Conservation (phyloP, 1,284 basidiomycete genomes). For the Sanghuangporus sanghuang region DNA sequence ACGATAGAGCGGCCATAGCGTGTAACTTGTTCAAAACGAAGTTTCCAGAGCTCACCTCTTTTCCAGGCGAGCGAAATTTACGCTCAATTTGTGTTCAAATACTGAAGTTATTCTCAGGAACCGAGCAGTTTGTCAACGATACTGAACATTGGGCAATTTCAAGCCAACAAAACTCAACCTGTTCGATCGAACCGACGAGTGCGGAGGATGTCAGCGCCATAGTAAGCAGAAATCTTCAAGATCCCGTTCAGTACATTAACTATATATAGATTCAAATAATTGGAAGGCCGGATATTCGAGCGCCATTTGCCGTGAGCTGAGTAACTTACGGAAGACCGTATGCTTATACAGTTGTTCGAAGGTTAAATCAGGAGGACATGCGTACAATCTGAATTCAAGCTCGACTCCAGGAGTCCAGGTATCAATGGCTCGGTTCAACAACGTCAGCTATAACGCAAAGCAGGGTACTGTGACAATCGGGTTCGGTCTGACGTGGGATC, state of each 20-base stretch:
- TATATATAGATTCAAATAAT: conserved; percentile 1
- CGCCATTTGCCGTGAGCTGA: conserved; percentile 17
- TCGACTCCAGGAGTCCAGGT: conserved; percentile 24
- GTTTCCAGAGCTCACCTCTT: conserved; percentile 7
- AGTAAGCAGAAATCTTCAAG: background rate
- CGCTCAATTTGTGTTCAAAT: background rate
- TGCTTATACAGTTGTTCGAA: background rate
- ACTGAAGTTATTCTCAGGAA: background rate
- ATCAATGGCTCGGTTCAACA: conserved; percentile 21
- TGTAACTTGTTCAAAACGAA: conserved; percentile 7
- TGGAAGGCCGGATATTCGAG: conserved; percentile 12
- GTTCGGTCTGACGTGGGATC: conserved; percentile 21
- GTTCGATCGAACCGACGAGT: conserved; percentile 14
- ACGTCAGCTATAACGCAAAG: conserved; percentile 15
- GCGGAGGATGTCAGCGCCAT: conserved; percentile 10
- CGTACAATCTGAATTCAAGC: conserved; percentile 22
- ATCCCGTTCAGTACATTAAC: background rate
- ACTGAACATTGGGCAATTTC: conserved; percentile 11
- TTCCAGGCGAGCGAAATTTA: conserved; percentile 6
- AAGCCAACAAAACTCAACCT: conserved; percentile 13
- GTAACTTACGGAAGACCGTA: background rate
- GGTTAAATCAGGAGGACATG: conserved; percentile 24
- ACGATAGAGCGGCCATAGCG: background rate
- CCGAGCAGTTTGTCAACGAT: conserved; percentile 13
- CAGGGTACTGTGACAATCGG: conserved; percentile 18